A percentile compares a stretch with the other conserved stretches of the same genome.
These are phyloP conservation scores for Rhododendron williamsianum DNA, from an alignment of 148 eudicot species.

Conservation along the genomic window DNA sequence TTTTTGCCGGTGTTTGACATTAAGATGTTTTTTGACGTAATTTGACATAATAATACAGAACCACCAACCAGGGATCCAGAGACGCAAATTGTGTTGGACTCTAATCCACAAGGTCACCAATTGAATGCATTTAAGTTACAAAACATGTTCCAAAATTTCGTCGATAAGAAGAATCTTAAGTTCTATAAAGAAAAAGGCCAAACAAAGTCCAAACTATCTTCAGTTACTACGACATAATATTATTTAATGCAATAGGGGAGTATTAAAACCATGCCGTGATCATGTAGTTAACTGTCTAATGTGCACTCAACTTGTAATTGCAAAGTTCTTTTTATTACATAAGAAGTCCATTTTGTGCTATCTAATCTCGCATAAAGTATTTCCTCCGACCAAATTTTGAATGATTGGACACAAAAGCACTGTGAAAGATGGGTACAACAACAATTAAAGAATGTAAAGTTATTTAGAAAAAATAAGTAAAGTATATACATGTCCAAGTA, in stretches of 20 bases:
- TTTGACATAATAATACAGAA: not conserved
- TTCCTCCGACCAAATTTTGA: not conserved
- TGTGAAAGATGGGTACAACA: not conserved
- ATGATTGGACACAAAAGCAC: not conserved
- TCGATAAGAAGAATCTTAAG: not conserved
- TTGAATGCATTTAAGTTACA: no score
- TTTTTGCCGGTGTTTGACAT: not conserved
- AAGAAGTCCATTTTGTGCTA: not conserved
- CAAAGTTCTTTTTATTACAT: not conserved
- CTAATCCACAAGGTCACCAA: no score
- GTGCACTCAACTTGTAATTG: not conserved
- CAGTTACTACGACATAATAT: not conserved
- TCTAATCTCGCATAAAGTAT: not conserved
- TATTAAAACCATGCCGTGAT: not conserved
- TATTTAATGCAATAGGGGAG: not conserved
- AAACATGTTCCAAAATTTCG: no score
- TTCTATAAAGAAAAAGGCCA: not conserved
- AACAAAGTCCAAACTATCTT: not conserved
- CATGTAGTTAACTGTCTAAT: not conserved
- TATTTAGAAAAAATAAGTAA: not conserved
- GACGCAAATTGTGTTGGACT: no score
- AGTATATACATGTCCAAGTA: not conserved
- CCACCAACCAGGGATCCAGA: not conserved
- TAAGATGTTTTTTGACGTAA: not conserved
- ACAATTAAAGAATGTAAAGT: not conserved